Evolutionary conservation across 257 asterid species (phyloP), one percentile per base, ranked within the genome.

Genomic region (Lycium ferocissimum): DNA sequence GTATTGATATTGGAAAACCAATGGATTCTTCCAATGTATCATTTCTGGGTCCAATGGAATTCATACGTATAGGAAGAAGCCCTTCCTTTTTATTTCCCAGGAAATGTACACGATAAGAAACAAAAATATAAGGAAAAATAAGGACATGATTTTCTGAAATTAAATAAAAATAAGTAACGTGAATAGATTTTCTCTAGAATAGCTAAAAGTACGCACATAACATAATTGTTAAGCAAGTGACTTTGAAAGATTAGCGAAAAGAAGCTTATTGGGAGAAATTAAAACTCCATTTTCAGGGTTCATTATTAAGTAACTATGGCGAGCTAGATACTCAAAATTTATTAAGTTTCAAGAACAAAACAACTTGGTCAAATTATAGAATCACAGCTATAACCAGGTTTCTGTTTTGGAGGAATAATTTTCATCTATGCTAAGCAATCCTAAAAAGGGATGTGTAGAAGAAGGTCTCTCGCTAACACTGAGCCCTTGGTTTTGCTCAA

Each of bases 291-390:
- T 53, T 78, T 78, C 82, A 53, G 65, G 49, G 20, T 49, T 75
- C 82, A 53, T 51, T 15, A 78, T 53, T 78, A 78, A 51, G 49
- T 14, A 53, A 78, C 22, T 53, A 4, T 53, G 49, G 53, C n/a
- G 65, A 53, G 82, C 65, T 53, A 14, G 65, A 78, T 13, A 35
- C 45, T 7, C 82, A 35, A 4, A 76, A 57, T 53, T 75, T 53
- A 78, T 78, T 65, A 53, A 78, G 65, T n/a, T 78, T 78, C 65
- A 53, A 14, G 82, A 53, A 78, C 65, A 53, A 78, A 78, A 78
- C 65, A 78, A 78, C 63, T 78, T 51, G 65, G 82, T 26, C 33
- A 14, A 78, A 78, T 35, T 33, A 56, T 33, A 53, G 65, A 76
- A 13, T 33, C 59, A 37, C 22, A 13, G 81, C 20, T n/a, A 53